Evolutionary conservation across 495 filamentous ascomycete genomes (phyloP).

Genomic region (Platismatia glauca): DNA sequence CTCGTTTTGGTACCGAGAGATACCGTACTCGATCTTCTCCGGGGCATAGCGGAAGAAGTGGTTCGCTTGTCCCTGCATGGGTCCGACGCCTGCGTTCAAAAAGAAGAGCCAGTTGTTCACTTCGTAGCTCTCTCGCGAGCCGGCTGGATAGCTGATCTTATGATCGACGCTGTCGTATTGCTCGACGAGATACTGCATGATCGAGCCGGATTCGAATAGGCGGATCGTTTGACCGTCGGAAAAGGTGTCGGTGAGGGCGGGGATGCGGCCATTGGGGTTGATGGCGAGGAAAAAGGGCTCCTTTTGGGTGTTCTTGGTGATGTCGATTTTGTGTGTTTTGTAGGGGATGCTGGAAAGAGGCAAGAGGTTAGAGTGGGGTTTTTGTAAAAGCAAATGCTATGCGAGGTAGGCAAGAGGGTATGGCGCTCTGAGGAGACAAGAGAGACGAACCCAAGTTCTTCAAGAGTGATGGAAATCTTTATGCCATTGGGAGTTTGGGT

Average conservation of each 20-base stretch:
- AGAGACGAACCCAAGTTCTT: constrained; percentile 58
- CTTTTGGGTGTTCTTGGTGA: constrained; percentile 69
- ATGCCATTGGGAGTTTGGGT: constrained; percentile 47
- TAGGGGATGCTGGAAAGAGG: constrained; percentile 43
- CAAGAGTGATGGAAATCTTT: constrained; percentile 82
- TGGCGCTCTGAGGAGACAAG: not conserved
- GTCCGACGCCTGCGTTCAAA: constrained; percentile 71
- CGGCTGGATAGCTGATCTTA: constrained; percentile 74
- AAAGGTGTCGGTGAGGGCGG: constrained; percentile 76
- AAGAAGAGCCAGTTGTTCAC: constrained; percentile 70
- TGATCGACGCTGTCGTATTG: constrained; percentile 66
- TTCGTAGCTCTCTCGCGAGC: constrained; percentile 68
- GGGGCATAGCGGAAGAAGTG: constrained; percentile 85
- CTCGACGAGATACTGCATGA: constrained; percentile 78
- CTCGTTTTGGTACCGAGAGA: constrained; percentile 76
- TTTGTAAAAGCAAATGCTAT: not conserved
- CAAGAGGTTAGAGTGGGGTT: not conserved
- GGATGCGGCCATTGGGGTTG: constrained; percentile 92
- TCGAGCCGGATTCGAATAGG: constrained; percentile 76
- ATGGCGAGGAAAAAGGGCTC: constrained; percentile 83
- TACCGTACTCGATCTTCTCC: constrained; percentile 77
- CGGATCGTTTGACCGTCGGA: constrained; percentile 61
- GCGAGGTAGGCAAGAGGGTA: not conserved
- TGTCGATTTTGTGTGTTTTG: constrained; percentile 55
- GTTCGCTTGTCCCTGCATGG: constrained; percentile 91